phyloP scores from a whole-genome alignment of 768 basidiomycete species.

The Hortiboletus campestris region DNA sequence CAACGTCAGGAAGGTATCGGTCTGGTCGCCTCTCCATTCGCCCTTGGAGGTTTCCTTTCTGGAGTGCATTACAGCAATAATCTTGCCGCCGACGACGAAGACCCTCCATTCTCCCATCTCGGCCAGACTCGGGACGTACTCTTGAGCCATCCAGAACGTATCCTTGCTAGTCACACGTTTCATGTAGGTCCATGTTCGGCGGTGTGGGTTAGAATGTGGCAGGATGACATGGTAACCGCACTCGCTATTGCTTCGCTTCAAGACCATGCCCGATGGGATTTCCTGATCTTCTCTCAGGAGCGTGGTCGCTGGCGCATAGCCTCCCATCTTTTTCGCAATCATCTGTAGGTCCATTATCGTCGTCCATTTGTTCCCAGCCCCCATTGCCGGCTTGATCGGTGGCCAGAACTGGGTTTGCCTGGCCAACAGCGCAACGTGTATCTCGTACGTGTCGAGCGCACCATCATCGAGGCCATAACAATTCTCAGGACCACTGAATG shows the following conservation, averaged over 20 bases:
- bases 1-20: neutral
- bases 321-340: too few species aligned
- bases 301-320: too few species aligned
- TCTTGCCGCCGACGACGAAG: neutral
- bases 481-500: too few species aligned
- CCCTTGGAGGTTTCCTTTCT: neutral
- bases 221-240: neutral
- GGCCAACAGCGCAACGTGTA: too few species aligned
- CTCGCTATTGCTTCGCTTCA: neutral
- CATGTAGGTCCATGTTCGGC: neutral
- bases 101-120: neutral
- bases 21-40: neutral
- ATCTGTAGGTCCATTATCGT: too few species aligned
- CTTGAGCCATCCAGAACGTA: neutral
- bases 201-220: neutral
- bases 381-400: too few species aligned
- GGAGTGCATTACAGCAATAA: neutral
- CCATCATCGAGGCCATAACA: too few species aligned
- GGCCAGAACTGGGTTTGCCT: too few species aligned
- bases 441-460: too few species aligned
- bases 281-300: too few species aligned
- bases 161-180: fast-evolving
- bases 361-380: too few species aligned
- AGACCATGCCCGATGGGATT: neutral
- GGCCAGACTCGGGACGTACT: neutral